Conservation (phyloP, 352 stramenopile species). For the Globisporangium nodosum region DNA sequence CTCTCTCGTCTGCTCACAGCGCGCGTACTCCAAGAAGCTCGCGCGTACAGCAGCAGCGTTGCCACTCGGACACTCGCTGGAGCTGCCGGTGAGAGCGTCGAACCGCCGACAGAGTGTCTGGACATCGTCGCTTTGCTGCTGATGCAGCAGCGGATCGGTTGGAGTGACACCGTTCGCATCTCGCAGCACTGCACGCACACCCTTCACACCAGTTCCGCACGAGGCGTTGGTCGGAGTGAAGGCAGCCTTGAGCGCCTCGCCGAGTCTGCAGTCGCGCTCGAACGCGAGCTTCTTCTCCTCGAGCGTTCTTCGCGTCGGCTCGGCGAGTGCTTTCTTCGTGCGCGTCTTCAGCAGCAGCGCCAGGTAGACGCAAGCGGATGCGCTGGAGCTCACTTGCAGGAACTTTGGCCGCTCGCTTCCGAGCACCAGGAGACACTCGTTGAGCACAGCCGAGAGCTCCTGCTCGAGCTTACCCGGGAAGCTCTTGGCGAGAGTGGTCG, state of each 20-base stretch:
- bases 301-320: constrained; percentile 20
- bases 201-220: constrained; percentile 44
- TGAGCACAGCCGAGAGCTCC: constrained; percentile 47
- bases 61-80: constrained; percentile 4
- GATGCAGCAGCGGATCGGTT: neutral
- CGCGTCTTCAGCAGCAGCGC: constrained; percentile 49
- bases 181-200: constrained; percentile 33
- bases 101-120: constrained; percentile 29
- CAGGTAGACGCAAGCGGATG: constrained; percentile 52
- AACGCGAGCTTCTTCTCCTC: constrained; percentile 26
- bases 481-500: constrained; percentile 28
- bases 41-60: constrained; percentile 11
- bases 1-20: neutral
- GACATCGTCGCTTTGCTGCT: constrained; percentile 8
- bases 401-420: constrained; percentile 61
- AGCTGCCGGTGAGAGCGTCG: constrained; percentile 28
- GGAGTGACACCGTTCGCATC: neutral
- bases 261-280: constrained; percentile 46
- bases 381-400: constrained; percentile 21
- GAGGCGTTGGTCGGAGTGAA: constrained; percentile 32
- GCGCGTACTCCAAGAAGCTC: constrained; percentile 31
- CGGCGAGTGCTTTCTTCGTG: constrained; percentile 15
- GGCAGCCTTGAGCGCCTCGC: constrained; percentile 32
- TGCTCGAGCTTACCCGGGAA: constrained; percentile 59
- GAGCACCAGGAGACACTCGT: constrained; percentile 51